A percentile compares a stretch with the other conserved stretches of the same genome.
phyloP scores from a whole-genome alignment of 768 basidiomycete genomes.

The Trametes punicea region DNA sequence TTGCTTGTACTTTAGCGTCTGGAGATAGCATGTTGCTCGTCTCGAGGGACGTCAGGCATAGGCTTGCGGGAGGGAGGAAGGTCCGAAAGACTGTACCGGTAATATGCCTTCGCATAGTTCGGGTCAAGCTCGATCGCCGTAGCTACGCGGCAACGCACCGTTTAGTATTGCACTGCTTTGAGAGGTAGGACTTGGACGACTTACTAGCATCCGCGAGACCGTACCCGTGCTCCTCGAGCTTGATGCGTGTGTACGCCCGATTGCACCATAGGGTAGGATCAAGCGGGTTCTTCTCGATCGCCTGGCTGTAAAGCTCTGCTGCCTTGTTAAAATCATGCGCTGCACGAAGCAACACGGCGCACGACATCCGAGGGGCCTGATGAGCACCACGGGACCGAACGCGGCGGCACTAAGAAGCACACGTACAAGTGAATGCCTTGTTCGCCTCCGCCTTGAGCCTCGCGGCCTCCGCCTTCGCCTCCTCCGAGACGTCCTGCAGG shows the following conservation, averaged over 20 bases:
- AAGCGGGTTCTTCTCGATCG: conserved; percentile 82
- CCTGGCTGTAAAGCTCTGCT: conserved; percentile 74
- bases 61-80: neutral
- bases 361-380: neutral
- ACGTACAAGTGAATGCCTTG: conserved; percentile 74
- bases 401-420: neutral
- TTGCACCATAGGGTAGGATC: conserved; percentile 95
- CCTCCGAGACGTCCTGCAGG: conserved; percentile 61
- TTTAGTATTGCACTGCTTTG: neutral
- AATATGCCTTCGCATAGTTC: conserved; percentile 87
- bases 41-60: conserved; percentile 35
- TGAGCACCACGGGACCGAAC: neutral
- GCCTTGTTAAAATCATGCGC: conserved; percentile 78
- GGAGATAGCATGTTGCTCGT: conserved; percentile 87
- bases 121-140: conserved; percentile 87
- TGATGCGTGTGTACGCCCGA: conserved; percentile 88
- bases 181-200: conserved; percentile 28
- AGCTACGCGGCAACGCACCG: conserved; percentile 37
- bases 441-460: conserved; percentile 84
- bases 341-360: conserved; percentile 23
- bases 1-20: conserved; percentile 81
- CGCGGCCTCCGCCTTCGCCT: conserved; percentile 64
- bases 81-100: conserved; percentile 47
- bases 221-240: conserved; percentile 91
- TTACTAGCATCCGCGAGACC: conserved; percentile 84